Evolutionary conservation across 495 filamentous ascomycete genomes (phyloP).

Genomic region (Pyronema domesticum): DNA sequence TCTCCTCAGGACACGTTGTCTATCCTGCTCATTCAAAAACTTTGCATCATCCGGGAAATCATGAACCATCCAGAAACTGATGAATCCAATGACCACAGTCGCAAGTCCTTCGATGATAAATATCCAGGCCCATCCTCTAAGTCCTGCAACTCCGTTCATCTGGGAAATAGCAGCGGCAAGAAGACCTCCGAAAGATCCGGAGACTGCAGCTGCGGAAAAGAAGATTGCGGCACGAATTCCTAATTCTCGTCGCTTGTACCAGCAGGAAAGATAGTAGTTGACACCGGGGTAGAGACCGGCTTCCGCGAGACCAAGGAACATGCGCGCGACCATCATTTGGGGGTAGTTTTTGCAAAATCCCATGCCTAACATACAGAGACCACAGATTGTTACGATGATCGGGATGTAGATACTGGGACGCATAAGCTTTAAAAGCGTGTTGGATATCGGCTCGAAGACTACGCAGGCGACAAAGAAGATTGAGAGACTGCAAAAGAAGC

Average conservation of each 20-base stretch:
- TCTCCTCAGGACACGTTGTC: conserved; percentile 52
- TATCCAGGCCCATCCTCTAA: conserved; percentile 68
- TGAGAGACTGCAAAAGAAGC: conserved; percentile 30
- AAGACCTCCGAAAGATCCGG: conserved; percentile 72
- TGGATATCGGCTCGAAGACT: conserved; percentile 70
- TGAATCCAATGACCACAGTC: conserved; percentile 54
- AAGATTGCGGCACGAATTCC: conserved; percentile 69
- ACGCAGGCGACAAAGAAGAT: conserved; percentile 90
- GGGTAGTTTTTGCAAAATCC: conserved; percentile 61
- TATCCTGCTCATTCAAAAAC: conserved; percentile 58
- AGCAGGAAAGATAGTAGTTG: conserved; percentile 74
- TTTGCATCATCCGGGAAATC: conserved; percentile 73
- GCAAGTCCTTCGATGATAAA: conserved; percentile 62
- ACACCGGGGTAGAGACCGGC: conserved; percentile 75
- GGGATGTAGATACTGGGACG: conserved; percentile 55
- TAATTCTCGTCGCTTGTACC: conserved; percentile 69
- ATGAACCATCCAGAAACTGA: conserved; percentile 68
- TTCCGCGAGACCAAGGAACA: conserved; percentile 70
- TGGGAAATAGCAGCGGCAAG: conserved; percentile 59
- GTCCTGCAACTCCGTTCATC: conserved; percentile 52
- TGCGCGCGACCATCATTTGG: conserved; percentile 65
- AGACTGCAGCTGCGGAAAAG: conserved; percentile 70
- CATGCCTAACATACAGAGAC: conserved; percentile 69
- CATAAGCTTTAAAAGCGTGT: conserved; percentile 63
- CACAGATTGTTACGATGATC: conserved; percentile 32